Percentiles rank a stretch among this genome's conserved stretches.
These are phyloP conservation scores for Phytophthora aleatoria DNA, from an alignment of 352 stramenopile genomes.

Conservation along the genomic window DNA sequence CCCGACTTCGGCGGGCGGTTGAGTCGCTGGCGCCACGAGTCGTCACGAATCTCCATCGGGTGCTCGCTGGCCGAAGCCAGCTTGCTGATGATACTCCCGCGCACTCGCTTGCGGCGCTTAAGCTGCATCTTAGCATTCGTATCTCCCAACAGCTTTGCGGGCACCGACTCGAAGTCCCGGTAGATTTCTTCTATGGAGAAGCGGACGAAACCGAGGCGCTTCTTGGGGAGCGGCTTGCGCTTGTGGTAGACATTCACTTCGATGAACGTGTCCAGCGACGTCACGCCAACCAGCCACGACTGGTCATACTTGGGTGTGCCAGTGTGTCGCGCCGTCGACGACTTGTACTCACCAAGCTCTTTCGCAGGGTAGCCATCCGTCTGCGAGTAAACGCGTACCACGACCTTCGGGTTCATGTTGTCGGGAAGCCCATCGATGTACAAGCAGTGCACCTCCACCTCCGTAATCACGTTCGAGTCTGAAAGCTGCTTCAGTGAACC, in stretches of 20 bases:
- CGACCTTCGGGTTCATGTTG: constrained; percentile 72
- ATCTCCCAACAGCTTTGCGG: constrained; percentile 71
- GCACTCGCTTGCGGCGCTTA: constrained; percentile 80
- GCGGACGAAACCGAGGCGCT: constrained; percentile 68
- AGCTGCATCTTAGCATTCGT: constrained; percentile 74
- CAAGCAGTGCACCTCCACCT: constrained; percentile 81
- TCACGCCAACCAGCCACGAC: constrained; percentile 81
- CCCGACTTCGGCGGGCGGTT: constrained; percentile 44
- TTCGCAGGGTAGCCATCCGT: constrained; percentile 44
- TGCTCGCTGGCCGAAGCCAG: constrained; percentile 44
- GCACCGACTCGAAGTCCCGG: constrained; percentile 76
- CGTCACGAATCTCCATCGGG: constrained; percentile 63
- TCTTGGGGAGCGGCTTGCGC: constrained; percentile 84
- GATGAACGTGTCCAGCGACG: constrained; percentile 77
- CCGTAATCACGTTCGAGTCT: constrained; percentile 87
- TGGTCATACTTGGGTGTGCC: constrained; percentile 78
- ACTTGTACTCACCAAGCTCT: constrained; percentile 75
- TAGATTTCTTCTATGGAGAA: constrained; percentile 89
- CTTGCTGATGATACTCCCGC: constrained; percentile 81
- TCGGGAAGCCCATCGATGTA: constrained; percentile 71
- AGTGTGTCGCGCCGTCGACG: constrained; percentile 64
- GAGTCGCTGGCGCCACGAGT: constrained; percentile 71
- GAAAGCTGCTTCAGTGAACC: constrained; percentile 71
- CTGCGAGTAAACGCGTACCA: constrained; percentile 70
- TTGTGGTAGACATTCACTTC: constrained; percentile 86